These are phyloP conservation scores for Rhizopogon roseolus DNA, from an alignment of 768 basidiomycete genomes.

Conservation along the genomic window DNA sequence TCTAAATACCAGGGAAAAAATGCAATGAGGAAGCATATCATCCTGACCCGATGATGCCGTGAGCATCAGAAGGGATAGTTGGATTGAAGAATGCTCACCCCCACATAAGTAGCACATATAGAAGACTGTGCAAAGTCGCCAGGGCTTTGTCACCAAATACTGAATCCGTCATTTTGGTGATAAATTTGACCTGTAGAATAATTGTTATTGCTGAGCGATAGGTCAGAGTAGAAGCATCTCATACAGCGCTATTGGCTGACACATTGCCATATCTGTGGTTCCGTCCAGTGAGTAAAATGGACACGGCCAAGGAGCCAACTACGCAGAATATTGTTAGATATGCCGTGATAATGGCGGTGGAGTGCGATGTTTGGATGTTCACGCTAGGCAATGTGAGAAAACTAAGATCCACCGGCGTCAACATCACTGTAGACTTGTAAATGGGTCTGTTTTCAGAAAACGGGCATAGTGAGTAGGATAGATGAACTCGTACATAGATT, in stretches of 20 bases:
- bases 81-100: background rate
- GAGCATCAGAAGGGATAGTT: background rate
- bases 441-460: background rate
- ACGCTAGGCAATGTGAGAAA: constrained; percentile 29
- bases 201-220: background rate
- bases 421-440: constrained; percentile 27
- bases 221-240: background rate
- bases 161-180: background rate
- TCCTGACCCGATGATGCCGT: background rate
- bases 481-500: constrained; percentile 3
- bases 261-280: background rate
- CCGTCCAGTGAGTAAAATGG: background rate
- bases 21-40: background rate
- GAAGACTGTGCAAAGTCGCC: background rate
- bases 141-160: background rate
- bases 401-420: constrained; percentile 26
- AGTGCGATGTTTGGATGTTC: constrained; percentile 10
- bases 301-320: constrained; percentile 5
- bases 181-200: background rate
- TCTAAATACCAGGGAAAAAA: background rate
- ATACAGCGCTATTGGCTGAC: background rate
- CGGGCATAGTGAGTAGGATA: too few species aligned
- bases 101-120: background rate
- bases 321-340: constrained; percentile 4
- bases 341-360: background rate